Evolutionary conservation across 1,284 basidiomycete genomes (phyloP), one percentile per base, ranked within the genome.

Genomic region (Fomitopsis palustris): DNA sequence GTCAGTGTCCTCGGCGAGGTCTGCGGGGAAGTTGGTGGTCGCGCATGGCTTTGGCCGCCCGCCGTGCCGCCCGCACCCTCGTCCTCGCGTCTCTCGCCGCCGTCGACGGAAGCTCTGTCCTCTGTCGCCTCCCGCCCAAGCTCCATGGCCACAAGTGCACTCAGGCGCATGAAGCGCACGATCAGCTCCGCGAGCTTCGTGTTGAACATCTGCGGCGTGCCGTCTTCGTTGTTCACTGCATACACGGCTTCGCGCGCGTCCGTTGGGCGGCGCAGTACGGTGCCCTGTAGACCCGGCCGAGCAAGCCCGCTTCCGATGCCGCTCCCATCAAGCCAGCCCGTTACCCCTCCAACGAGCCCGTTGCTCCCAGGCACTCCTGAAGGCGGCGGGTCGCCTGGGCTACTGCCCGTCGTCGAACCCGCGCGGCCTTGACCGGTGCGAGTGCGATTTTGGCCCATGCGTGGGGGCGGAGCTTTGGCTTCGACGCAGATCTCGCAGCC

Each of bases 401-500:
- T 69, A 62, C 67, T 69, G 2, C 64, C 70, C 1, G 62, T 55
- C 14, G 66, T 65, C 17, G 67, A 67, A 3, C 56, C 67, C 25
- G 64, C 63, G 49, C 65, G 69, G 10, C 61, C 63, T 6, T 62
- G 56, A 0, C 53, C 57, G 10, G 59, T 49, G n/a, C 70, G 66
- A 16, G 61, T 64, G 52, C 67, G 68, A 19, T 61, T 37, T 10
- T 56, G 62, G 1, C 57, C 65, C 51, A 57, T 63, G 35, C 64
- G 67, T 14, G 60, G 45, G 29, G 62, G 58, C 41, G 64, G 63
- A 2, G 62, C 53, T 54, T 78, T 85, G 0, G 84, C 83, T 61
- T 84, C 83, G 29, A 87, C 84, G 65, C 88, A 91, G 58, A 90
- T 89, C 64, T 87, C 82, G 65, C 89, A 91, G 35, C 80, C 82